Evolutionary conservation across 768 basidiomycete species (phyloP).

Genomic region (Vararia minispora): DNA sequence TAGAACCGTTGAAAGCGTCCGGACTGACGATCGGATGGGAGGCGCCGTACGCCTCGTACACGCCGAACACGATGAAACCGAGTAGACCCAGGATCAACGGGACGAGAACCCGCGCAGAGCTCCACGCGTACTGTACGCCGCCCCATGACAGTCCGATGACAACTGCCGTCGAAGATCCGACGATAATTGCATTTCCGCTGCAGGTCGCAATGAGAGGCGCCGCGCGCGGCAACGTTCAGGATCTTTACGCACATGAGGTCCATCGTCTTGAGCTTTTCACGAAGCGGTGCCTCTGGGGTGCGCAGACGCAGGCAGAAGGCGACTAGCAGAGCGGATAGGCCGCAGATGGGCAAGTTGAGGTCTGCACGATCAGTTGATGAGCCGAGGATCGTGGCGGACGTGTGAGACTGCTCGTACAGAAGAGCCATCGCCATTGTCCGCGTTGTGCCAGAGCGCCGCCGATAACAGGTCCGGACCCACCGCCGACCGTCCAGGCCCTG

Average conservation of each 20-base stretch:
- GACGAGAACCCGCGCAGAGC: conserved; percentile 26
- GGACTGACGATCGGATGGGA: conserved; percentile 25
- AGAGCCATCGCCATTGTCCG: conserved; percentile 20
- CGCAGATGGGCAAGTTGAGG: conserved; percentile 28
- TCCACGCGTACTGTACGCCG: conserved; percentile 31
- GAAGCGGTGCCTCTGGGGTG: conserved; percentile 21
- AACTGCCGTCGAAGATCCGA: conserved; percentile 18
- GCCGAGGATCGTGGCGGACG: background rate
- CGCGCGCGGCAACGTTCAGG: background rate
- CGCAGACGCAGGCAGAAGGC: conserved; percentile 23
- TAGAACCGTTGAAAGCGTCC: no score
- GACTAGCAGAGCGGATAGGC: conserved; percentile 18
- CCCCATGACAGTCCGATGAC: conserved; percentile 30
- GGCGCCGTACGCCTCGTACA: conserved; percentile 26
- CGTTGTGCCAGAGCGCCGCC: conserved; percentile 18
- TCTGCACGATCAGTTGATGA: conserved; percentile 15
- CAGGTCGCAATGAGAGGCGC: background rate
- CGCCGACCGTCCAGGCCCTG: conserved; percentile 19
- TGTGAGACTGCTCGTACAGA: no score
- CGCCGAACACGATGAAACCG: conserved; percentile 25
- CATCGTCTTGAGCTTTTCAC: conserved; percentile 23
- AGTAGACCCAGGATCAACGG: conserved; percentile 30
- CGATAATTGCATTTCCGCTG: conserved; percentile 27
- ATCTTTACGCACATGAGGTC: conserved; percentile 26
- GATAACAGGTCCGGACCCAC: conserved; percentile 19